A percentile compares a stretch with the other conserved stretches of the same genome.
Conservation (phyloP, 2,329 filamentous ascomycete genomes). For the Colletotrichum lupini region DNA sequence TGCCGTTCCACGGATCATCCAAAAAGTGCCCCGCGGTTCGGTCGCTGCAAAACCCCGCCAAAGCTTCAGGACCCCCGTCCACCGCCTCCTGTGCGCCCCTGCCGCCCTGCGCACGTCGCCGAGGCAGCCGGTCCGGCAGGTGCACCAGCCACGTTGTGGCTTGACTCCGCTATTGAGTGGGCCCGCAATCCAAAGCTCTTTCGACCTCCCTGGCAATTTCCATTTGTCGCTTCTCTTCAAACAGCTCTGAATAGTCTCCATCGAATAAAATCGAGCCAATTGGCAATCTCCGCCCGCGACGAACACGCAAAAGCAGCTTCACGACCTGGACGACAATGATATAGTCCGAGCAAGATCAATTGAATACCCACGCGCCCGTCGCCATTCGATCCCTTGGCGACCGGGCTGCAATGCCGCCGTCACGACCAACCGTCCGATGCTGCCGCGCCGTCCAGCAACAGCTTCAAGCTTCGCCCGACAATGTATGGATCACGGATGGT, state of each 20-base stretch:
- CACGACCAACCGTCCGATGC: constrained; percentile 53
- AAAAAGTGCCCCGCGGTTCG: constrained; percentile 20
- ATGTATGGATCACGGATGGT: constrained; percentile 70
- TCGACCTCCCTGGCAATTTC: constrained; percentile 1
- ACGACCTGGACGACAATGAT: background rate
- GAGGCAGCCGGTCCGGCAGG: constrained; percentile 6
- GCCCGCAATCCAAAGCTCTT: constrained; percentile 20
- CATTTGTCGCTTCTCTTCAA: background rate
- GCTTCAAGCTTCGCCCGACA: constrained; percentile 50
- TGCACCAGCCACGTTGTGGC: constrained; percentile 24
- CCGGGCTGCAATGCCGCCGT: constrained; percentile 2
- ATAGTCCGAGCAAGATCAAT: background rate
- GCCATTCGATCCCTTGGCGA: background rate
- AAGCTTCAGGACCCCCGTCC: constrained; percentile 14
- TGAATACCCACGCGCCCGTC: background rate
- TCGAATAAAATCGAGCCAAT: constrained; percentile 13
- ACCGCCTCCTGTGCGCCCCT: background rate
- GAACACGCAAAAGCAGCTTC: background rate
- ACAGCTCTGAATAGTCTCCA: background rate
- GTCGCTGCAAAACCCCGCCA: constrained; percentile 33
- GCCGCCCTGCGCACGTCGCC: background rate
- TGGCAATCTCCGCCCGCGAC: background rate
- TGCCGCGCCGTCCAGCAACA: constrained; percentile 57
- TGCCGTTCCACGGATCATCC: constrained; percentile 4
- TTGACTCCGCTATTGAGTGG: constrained; percentile 1